These are phyloP conservation scores for Elaeagnus macrophylla DNA, from an alignment of 306 rosid species.

Conservation along the genomic window DNA sequence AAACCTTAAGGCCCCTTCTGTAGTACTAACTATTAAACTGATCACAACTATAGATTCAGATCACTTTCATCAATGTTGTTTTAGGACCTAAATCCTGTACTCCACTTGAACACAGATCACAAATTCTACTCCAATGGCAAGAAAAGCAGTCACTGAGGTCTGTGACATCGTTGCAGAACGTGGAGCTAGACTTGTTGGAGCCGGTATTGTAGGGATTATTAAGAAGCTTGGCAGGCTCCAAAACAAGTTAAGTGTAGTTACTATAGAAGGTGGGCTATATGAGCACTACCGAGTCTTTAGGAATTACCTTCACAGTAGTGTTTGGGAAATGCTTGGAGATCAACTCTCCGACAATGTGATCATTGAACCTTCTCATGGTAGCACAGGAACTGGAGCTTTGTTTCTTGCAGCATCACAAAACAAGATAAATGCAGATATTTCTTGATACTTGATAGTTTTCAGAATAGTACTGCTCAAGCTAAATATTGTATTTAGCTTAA, in stretches of 20 bases:
- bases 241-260: conserved; percentile 43
- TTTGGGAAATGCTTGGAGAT: conserved; percentile 74
- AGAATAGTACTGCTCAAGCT: not conserved
- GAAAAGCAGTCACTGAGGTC: conserved; percentile 56
- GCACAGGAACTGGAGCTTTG: conserved; percentile 55
- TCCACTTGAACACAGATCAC: conserved; percentile 26
- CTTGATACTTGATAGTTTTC: not conserved
- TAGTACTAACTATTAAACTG: not conserved
- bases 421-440: conserved; percentile 11
- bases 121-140: conserved; percentile 27
- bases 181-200: conserved; percentile 52
- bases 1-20: not conserved
- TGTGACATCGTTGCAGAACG: conserved; percentile 67
- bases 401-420: conserved; percentile 55
- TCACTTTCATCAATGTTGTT: too few relatives aligned
- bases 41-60: too few relatives aligned
- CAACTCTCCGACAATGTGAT: conserved; percentile 53
- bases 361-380: conserved; percentile 57
- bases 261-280: conserved; percentile 60
- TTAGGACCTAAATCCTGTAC: not conserved
- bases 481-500: too few relatives aligned
- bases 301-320: conserved; percentile 55
- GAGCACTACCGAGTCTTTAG: conserved; percentile 60
- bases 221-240: conserved; percentile 55
- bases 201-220: conserved; percentile 58